Evolutionary conservation across 1,139 yeast genomes (phyloP).

Genomic region (Ogataea hybrid): DNA sequence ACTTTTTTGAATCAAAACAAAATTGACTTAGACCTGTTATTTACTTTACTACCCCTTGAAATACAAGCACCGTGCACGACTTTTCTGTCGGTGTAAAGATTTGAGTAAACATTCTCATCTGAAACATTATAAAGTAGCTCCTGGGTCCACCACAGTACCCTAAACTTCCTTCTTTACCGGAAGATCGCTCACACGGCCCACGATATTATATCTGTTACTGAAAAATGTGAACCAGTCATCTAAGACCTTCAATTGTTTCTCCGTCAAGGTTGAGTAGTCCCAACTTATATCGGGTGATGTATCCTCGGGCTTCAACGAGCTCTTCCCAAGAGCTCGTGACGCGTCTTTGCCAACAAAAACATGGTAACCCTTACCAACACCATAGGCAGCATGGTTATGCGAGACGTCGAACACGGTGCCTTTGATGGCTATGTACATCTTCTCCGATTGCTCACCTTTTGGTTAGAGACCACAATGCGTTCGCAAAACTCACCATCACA

Average conservation of each 20-base stretch:
- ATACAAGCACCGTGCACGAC: conserved; percentile 2
- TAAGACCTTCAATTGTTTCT: conserved; percentile 47
- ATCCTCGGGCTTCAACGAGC: conserved; percentile 48
- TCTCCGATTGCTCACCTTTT: conserved; percentile 39
- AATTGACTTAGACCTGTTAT: conserved; percentile 1
- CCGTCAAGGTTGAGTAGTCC: conserved; percentile 50
- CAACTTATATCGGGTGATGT: conserved; percentile 38
- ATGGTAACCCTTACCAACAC: conserved; percentile 73
- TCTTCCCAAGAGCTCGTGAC: conserved; percentile 64
- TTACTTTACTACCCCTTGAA: conserved; percentile 4
- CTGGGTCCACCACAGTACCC: neutral
- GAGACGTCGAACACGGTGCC: conserved; percentile 80
- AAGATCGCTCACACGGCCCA: conserved; percentile 35
- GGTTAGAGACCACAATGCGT: neutral
- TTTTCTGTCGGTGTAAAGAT: conserved; percentile 6
- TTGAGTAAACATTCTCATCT: neutral
- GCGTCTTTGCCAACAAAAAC: conserved; percentile 77
- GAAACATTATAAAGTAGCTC: neutral
- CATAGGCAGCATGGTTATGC: conserved; percentile 61
- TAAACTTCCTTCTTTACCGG: conserved; percentile 14
- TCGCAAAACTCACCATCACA: conserved; percentile 43
- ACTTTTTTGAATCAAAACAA: conserved; percentile 9
- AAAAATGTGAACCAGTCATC: conserved; percentile 62
- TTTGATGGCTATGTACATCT: conserved; percentile 69
- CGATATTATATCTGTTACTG: conserved; percentile 45